Evolutionary conservation across 768 basidiomycete species (phyloP).

Genomic region (Daedaleopsis nitida): DNA sequence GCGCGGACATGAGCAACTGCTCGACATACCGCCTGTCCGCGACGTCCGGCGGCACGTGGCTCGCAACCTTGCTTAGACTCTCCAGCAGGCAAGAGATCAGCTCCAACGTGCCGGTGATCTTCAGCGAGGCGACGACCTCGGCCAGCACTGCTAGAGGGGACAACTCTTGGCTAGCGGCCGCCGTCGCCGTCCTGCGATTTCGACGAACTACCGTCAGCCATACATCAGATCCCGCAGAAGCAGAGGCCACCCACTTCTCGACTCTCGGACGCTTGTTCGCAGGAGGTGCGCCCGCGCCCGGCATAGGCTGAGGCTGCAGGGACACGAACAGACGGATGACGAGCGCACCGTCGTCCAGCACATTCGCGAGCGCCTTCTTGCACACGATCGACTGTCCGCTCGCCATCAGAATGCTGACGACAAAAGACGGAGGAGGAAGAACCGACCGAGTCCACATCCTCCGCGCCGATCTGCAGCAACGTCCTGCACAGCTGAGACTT

Average conservation of each 20-base stretch:
- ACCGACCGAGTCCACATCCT: conserved; percentile 52
- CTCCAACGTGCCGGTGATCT: conserved; percentile 69
- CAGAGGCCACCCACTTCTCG: conserved; percentile 45
- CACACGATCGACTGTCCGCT: conserved; percentile 19
- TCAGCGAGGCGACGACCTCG: conserved; percentile 68
- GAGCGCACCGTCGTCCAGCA: conserved; percentile 53
- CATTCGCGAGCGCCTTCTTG: conserved; percentile 50
- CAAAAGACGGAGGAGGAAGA: neutral
- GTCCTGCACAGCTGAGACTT: conserved; percentile 56
- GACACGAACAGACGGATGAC: conserved; percentile 52
- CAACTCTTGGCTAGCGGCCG: conserved; percentile 42
- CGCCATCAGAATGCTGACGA: conserved; percentile 36
- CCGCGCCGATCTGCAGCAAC: conserved; percentile 55
- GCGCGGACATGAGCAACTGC: conserved; percentile 82
- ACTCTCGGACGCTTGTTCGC: conserved; percentile 68
- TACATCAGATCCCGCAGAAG: neutral
- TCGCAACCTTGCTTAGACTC: conserved; percentile 65
- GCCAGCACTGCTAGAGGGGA: conserved; percentile 58
- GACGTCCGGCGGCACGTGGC: conserved; percentile 51
- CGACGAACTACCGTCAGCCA: neutral
- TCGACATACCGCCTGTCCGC: conserved; percentile 78
- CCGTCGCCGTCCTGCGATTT: conserved; percentile 10
- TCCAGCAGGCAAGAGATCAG: conserved; percentile 75
- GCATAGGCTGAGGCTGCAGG: conserved; percentile 55
- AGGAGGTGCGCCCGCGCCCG: conserved; percentile 44